Base-by-base conservation (phyloP, 176 grass and related monocot genomes). In the Musa troglodytarum region DNA sequence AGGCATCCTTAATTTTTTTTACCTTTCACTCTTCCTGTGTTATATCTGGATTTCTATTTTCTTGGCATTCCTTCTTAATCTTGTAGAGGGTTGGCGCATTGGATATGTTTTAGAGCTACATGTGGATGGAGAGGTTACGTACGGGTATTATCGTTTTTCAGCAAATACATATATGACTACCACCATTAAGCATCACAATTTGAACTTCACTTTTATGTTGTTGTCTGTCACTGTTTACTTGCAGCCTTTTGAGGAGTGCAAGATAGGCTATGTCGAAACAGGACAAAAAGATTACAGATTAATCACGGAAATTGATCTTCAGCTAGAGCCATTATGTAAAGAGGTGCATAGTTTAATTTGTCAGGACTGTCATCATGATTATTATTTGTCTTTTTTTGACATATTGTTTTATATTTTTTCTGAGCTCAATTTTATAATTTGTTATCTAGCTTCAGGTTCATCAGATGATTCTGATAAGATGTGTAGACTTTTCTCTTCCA, bases 41-140 rank as follows among this genome's bases (percentile, higher is more conserved):
- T 14, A 10, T 20, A 16, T 56, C 7, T 58, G 23, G 22, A 11
- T 53, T 77, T 49, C 13, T 63, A 1, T 63, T 21, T 34, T 50
- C 10, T 62, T 49, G 29, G 11, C 63, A 62, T 78, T 77, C 10
- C 71, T 54, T 82, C 71, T 25, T 83, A 21, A 79, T 85, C 78
- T 65, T 53, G 66, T 80, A 99, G 95, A 59, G 17, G 1, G 12
- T 70, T 64, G 11, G 88, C 91, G 28, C 20, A 63, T 11, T 99
- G 95, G 95, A 77, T 21, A 25, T 99, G 95, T 67, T 99, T 99
- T 69, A 87, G 91, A 85, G 73, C 81, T 5, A 92, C 5, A 24
- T 99, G 95, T 84, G 95, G 91, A 53, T 99, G 84, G 90, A 87
- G 65, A 69, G 95, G 95, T 79, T 4, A 1, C 81, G 52, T 68